Conservation (phyloP, 2,329 filamentous ascomycete genomes). For the Hansfordia pulvinata region DNA sequence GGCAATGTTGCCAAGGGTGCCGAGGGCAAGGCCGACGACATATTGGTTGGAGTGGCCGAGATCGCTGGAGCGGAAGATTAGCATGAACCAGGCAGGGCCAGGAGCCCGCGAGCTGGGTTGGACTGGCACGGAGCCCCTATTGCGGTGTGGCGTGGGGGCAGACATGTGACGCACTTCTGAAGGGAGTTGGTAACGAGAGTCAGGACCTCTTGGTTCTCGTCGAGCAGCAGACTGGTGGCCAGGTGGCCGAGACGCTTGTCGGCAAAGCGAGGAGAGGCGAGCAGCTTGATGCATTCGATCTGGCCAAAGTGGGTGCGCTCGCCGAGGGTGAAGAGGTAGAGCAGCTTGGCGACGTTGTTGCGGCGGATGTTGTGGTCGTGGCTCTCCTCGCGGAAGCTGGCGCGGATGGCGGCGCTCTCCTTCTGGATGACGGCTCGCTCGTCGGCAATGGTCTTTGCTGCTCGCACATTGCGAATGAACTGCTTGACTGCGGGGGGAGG, state of each 20-base stretch:
- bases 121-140: conserved; percentile 1
- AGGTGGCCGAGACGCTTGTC: conserved; percentile 94
- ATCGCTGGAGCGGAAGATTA: conserved; percentile 47
- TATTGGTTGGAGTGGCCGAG: conserved; percentile 97
- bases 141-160: too few relatives aligned
- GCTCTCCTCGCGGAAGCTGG: conserved; percentile 95
- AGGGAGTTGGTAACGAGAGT: conserved; percentile 95
- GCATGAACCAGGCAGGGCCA: conserved; percentile 5
- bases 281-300: conserved; percentile 95
- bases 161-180: conserved; percentile 58
- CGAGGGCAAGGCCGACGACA: conserved; percentile 89
- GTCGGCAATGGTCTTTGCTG: conserved; percentile 97
- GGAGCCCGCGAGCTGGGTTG: conserved; percentile 4
- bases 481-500: conserved; percentile 65
- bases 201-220: conserved; percentile 97
- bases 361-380: conserved; percentile 80
- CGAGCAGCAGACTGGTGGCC: conserved; percentile 87
- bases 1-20: conserved; percentile 93
- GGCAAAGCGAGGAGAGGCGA: conserved; percentile 92
- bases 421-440: conserved; percentile 97
- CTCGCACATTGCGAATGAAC: conserved; percentile 98
- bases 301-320: conserved; percentile 98
- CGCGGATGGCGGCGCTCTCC: conserved; percentile 93
- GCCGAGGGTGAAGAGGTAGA: conserved; percentile 95
- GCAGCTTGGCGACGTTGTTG: conserved; percentile 96